Evolutionary conservation across 495 filamentous ascomycete genomes (phyloP).

Genomic region (Penicillium maclennaniae): DNA sequence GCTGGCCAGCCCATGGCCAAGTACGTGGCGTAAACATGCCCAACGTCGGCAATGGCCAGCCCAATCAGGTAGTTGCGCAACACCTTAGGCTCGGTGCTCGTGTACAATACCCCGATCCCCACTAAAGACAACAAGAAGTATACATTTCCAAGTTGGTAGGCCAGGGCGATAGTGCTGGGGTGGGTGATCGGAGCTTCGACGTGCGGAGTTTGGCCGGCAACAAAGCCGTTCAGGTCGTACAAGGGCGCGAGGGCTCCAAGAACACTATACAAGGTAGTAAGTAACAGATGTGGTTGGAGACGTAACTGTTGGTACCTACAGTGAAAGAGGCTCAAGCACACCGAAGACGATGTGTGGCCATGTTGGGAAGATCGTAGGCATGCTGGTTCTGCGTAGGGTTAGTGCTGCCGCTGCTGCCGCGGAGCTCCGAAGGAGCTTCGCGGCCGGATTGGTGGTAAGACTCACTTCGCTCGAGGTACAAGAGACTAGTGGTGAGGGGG

Average conservation of each 20-base stretch:
- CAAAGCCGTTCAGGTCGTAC: constrained; percentile 54
- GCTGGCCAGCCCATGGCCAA: constrained; percentile 53
- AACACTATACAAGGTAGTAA: constrained; percentile 36
- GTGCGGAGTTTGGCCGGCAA: constrained; percentile 53
- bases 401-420: not conserved
- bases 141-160: constrained; percentile 63
- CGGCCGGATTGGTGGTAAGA: not conserved
- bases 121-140: constrained; percentile 64
- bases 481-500: not conserved
- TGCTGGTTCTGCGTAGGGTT: constrained; percentile 13
- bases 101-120: constrained; percentile 55
- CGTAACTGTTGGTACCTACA: constrained; percentile 43
- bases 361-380: constrained; percentile 39
- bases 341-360: constrained; percentile 44
- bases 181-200: constrained; percentile 27
- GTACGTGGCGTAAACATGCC: constrained; percentile 62
- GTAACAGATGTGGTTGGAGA: constrained; percentile 5
- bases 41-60: constrained; percentile 62
- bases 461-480: not conserved
- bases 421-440: not conserved
- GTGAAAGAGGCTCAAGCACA: constrained; percentile 63
- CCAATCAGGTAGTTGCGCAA: constrained; percentile 65
- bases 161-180: constrained; percentile 46
- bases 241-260: constrained; percentile 55
- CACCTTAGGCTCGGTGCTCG: constrained; percentile 60